phyloP scores from a whole-genome alignment of 441 rosid genomes.

The Arabidopsis hybrid region DNA sequence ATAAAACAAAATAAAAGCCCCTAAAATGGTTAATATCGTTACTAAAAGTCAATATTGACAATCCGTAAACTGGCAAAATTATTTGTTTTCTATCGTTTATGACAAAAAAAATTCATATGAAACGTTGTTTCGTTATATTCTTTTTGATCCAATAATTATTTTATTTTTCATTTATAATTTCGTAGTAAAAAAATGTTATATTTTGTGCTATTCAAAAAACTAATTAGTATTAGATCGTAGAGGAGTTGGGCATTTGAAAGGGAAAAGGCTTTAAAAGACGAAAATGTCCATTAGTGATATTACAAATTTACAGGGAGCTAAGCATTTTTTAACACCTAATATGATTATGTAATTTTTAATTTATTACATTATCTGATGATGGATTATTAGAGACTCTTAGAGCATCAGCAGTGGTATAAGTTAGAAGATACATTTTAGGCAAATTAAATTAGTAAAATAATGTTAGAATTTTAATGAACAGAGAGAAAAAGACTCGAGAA shows the following conservation, averaged over 20 bases:
- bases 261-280: neutral
- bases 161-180: neutral
- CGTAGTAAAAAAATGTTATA: too few species aligned
- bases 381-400: slow-evolving; percentile 3
- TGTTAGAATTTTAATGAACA: too few species aligned
- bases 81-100: too few species aligned
- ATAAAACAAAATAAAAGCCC: neutral
- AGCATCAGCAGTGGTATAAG: too few species aligned
- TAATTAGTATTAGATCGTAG: too few species aligned
- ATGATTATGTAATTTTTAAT: neutral
- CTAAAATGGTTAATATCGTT: neutral
- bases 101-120: neutral
- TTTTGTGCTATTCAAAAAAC: too few species aligned
- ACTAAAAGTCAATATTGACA: neutral
- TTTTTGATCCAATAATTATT: neutral
- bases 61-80: too few species aligned
- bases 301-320: neutral
- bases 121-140: neutral
- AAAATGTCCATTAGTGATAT: slow-evolving; percentile 6
- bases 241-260: too few species aligned
- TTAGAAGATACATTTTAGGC: too few species aligned
- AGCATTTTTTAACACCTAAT: neutral
- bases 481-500: too few species aligned
- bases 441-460: too few species aligned
- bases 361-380: neutral